Conservation (phyloP, 148 eudicot species). For the Rhododendron henanense region DNA sequence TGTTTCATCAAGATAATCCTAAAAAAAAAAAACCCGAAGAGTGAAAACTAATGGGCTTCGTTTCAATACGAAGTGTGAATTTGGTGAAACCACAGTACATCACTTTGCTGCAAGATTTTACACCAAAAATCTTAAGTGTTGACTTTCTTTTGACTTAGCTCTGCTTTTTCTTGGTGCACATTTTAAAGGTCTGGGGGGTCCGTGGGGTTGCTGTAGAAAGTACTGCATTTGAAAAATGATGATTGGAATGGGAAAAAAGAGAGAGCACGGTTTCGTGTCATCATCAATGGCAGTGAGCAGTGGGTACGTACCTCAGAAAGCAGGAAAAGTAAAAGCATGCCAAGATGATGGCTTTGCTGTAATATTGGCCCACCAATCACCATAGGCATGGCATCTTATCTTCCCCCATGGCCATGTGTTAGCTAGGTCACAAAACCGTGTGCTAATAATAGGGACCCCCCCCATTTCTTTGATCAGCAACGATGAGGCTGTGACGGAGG, state of each 20-base stretch:
- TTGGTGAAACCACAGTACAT: not conserved
- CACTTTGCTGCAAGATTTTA: not conserved
- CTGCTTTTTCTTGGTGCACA: not conserved
- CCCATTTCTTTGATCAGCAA: not conserved
- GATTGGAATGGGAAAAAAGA: not conserved
- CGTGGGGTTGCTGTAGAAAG: not conserved
- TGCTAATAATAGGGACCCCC: not conserved
- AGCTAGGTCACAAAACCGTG: not conserved
- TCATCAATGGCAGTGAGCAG: not conserved
- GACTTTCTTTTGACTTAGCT: not conserved
- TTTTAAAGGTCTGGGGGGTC: not conserved
- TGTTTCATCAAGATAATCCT: too few relatives aligned
- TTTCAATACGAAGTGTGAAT: not conserved
- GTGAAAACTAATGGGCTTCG: not conserved
- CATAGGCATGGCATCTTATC: not conserved
- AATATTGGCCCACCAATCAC: slow-evolving; percentile 9
- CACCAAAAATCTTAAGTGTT: not conserved
- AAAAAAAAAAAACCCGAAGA: too few relatives aligned
- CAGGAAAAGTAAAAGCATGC: not conserved
- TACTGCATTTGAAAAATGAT: not conserved
- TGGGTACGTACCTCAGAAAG: not conserved
- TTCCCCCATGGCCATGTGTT: not conserved
- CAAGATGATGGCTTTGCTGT: slow-evolving; percentile 9
- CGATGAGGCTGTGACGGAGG: not conserved
- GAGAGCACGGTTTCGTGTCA: not conserved